phyloP scores from a whole-genome alignment of 176 grass and related monocot species.

The Musa acuminata region DNA sequence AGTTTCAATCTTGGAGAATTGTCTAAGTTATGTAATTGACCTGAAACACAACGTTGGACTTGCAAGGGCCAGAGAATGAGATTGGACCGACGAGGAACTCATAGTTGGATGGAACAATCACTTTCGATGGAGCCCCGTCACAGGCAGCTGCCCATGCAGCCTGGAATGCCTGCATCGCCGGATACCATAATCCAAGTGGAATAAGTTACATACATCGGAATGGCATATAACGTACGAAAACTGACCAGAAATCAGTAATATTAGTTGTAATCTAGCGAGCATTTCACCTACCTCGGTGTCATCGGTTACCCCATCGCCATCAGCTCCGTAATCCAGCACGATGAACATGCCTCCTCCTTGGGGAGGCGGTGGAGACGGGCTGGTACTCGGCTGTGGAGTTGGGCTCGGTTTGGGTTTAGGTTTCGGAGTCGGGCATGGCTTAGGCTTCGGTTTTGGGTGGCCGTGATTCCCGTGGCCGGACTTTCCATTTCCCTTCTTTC shows the following conservation, averaged over 20 bases:
- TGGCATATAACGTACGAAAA: too few relatives aligned
- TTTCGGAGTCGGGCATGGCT: too few relatives aligned
- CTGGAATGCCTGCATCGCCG: conserved; percentile 37
- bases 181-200: too few relatives aligned
- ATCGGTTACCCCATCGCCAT: conserved; percentile 30
- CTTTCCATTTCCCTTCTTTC: neutral
- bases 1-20: neutral
- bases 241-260: too few relatives aligned
- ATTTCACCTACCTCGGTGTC: conserved; percentile 37
- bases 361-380: neutral
- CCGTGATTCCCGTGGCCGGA: neutral
- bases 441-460: neutral
- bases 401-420: neutral
- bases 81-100: conserved; percentile 56
- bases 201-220: too few relatives aligned
- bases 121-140: conserved; percentile 21
- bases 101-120: conserved; percentile 32
- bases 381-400: neutral
- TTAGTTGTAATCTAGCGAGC: too few relatives aligned
- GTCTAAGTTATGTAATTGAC: conserved; percentile 9
- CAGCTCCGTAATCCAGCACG: conserved; percentile 45
- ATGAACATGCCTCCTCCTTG: conserved; percentile 10
- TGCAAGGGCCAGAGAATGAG: conserved; percentile 45
- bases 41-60: conserved; percentile 41
- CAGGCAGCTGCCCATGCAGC: conserved; percentile 44